Evolutionary conservation across 352 stramenopile genomes (phyloP), one percentile per base, ranked within the genome.

Genomic region (Pythium periplocum): DNA sequence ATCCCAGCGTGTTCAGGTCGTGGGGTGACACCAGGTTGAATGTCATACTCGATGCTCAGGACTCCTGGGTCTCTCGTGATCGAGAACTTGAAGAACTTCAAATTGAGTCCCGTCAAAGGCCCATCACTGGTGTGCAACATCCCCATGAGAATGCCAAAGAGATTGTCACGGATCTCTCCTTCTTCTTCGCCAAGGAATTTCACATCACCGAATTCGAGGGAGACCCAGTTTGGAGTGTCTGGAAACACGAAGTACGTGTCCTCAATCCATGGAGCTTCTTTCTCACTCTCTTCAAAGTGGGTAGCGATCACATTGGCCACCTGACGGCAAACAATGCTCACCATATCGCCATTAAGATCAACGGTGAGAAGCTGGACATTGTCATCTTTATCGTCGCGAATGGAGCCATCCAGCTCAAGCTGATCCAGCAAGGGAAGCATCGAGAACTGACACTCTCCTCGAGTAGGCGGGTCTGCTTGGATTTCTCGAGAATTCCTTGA

Each of bases 341-440:
- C 54, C 4, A 5, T 12, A 11, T 53, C 43, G 32, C 43, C 50
- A 32, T 6, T 48, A 1, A 63, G 38, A 1, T 9, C 30, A 0
- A 45, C 5, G 2, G 32, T 44, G 30, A 11, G 35, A 2, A 37
- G 49, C 6, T 57, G 45, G 37, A 62, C 17, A 1, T 48, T 30
- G 17, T 26, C 17, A 26, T 26, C 17, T 1, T 31, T 45, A 12
- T 26, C 17, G 17, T 40, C 33, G 12, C 62, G 38, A 12, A 66
- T 44, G 10, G 43, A 61, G 17, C 61, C 66, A 49, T 78, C 58
- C 2, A 37, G 12, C 3, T 75, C 51, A 36, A 71, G 33, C 26
- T 38, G 61, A 44, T 78, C 66, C 40, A 74, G 49, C 2, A 75
- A 51, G 36, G 56, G 42, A 40, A 75, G 44, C 34, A 73, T 39